Evolutionary conservation across 129 eudicot genomes (phyloP), one percentile per base, ranked within the genome.

Genomic region (Erigeron canadensis): DNA sequence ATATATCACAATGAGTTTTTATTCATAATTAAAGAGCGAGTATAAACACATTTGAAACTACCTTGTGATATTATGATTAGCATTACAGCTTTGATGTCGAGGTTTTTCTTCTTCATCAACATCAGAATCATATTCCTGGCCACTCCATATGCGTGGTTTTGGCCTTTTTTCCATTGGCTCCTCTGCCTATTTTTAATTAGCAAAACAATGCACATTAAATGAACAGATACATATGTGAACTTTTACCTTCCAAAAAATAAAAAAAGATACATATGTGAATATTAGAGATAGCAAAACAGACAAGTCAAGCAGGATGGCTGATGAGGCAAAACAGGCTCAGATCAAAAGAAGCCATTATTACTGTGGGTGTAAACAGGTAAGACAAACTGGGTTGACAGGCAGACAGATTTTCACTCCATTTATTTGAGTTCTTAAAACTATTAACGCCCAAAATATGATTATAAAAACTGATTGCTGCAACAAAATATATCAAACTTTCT

Each of bases 91-190:
- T 37, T 82, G 77, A n/a, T 5, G 75, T 2, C 76, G 66, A 44
- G 84, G 82, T 75, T 72, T 74, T 65, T 77, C 82, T 6, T 84
- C 81, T 11, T 81, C 95, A 74, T 87, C 97, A 71, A 57, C 81
- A 75, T 89, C 98, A 54, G 91, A 86, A 61, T 88, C 96, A 62
- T 80, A 89, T 21, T 66, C 86, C 38, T 86, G 91, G 8, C 98
- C 96, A 71, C 80, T 81, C 98, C 95, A 89, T 34, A 95, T 80
- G 57, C 96, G 86, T 7, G 90, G 89, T 80, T 86, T 87, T 67
- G 96, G 91, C 23, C 88, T 81, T 78, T 63, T 54, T 65, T 87
- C 97, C 97, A 87, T 79, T 2, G 79, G 81, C 70, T 81, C 88
- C 77, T 90, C 99, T 2, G 65, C 76, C 98, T 94, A 55, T 28